Evolutionary conservation across 2,329 filamentous ascomycete species (phyloP), one percentile per base, ranked within the genome.

Genomic region (Colletotrichum sp.): DNA sequence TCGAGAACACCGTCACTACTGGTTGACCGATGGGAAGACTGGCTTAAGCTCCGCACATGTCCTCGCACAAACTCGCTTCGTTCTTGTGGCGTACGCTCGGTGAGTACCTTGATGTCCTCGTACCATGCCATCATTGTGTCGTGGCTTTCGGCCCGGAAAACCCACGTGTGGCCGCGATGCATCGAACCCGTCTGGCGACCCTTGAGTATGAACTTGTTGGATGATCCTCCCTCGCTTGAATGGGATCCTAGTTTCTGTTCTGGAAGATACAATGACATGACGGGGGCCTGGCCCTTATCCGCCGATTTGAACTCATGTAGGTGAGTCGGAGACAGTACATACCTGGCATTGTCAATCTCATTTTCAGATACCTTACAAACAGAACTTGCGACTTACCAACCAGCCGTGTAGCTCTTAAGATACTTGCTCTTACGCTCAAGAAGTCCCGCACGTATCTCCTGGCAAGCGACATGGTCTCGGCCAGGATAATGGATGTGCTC

Each of bases 251-350:
- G 90, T 83, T 98, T 98, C 85, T 98, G 97, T 79, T 98, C 97
- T 8, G 94, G 94, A 32, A 99, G 91, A 82, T 97, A 98, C 71
- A 99, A 89, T 56, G 97, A 98, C 96, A 99, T 98, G 82, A 98
- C 92, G 1, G 97, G 97, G 52, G 94, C 93, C 84, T 97, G 95
- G 75, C 91, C 94, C 83, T 96, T 96, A 85, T 98, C 96, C 78
- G 96, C 95, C n/a, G 96, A 98, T 84, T 98, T 98, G 90, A 98
- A 99, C 85, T 99, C 97, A 86, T 99, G 97, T 26, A 99, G 90
- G 85, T 99, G 97, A 71, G 97, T 98, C 18, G 97, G 95, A 79
- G 97, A 98, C 79, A 99, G 88, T 63, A 98, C 96, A 84, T 98
- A 98, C 95, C 95, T 97, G 79, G 63, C 10, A 18, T 34, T 70